phyloP scores from a whole-genome alignment of 164 flowering plant genomes.

The Brasenia schreberi region DNA sequence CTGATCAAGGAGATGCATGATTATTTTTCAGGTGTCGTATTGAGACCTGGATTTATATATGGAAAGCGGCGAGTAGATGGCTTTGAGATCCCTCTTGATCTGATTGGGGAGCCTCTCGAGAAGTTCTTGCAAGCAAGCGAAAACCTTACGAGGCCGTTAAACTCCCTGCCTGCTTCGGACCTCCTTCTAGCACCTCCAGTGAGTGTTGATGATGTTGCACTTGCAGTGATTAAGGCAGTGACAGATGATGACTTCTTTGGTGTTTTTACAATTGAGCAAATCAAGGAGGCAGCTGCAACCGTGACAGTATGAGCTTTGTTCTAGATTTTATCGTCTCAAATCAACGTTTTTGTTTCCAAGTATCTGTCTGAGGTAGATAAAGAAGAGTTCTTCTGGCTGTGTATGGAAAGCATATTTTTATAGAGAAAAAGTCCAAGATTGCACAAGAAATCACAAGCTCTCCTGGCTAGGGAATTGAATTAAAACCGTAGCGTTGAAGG shows the following conservation, averaged over 20 bases:
- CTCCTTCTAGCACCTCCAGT: conserved; percentile 81
- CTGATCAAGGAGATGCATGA: background rate
- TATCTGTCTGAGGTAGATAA: background rate
- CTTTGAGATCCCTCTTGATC: conserved; percentile 78
- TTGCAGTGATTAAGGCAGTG: conserved; percentile 63
- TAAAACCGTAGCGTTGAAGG: too few species aligned
- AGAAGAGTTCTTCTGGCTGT: background rate
- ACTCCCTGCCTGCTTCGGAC: conserved; percentile 86
- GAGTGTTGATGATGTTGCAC: conserved; percentile 80
- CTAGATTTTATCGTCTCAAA: background rate
- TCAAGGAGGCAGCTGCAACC: conserved; percentile 81
- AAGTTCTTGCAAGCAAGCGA: conserved; percentile 47
- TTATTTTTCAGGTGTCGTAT: conserved; percentile 56
- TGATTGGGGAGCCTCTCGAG: conserved; percentile 82
- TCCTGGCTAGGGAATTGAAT: too few species aligned
- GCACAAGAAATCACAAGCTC: too few species aligned
- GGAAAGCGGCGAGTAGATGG: conserved; percentile 79
- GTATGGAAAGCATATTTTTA: background rate
- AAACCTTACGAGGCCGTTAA: conserved; percentile 56
- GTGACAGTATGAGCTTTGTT: conserved; percentile 29
- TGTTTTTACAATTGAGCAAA: conserved; percentile 83
- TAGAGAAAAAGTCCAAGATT: background rate
- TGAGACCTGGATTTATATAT: conserved; percentile 91
- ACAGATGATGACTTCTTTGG: conserved; percentile 85
- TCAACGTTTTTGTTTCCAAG: background rate